Percentiles rank a stretch among this genome's conserved stretches.
Conservation (phyloP, 371 early-diverging fungal species). For the Mucor piriformis region DNA sequence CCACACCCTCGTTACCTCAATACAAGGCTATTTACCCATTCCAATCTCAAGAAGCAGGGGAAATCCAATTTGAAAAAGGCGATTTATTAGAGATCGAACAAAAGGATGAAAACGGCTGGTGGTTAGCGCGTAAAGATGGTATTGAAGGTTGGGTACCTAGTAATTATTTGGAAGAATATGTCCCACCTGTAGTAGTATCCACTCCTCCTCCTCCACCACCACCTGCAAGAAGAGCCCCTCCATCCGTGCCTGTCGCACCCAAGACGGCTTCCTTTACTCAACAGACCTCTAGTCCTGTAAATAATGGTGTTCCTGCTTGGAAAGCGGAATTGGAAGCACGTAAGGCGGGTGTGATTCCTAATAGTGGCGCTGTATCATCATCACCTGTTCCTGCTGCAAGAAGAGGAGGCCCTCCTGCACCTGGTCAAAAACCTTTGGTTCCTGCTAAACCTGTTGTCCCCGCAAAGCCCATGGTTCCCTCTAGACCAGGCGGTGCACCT, state of each 20-base stretch:
- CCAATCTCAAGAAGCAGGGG: constrained; percentile 63
- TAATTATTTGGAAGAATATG: constrained; percentile 74
- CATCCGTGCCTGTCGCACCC: constrained; percentile 17
- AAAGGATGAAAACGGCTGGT: constrained; percentile 87
- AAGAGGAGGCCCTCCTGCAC: constrained; percentile 50
- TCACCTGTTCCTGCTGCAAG: constrained; percentile 50
- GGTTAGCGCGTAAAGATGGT: constrained; percentile 76
- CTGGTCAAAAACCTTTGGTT: constrained; percentile 51
- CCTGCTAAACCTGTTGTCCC: constrained; percentile 48
- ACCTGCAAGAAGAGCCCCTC: constrained; percentile 47
- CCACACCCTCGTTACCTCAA: constrained; percentile 56
- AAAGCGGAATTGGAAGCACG: constrained; percentile 58
- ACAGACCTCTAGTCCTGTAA: not conserved
- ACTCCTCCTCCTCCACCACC: constrained; percentile 56
- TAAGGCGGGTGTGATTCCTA: constrained; percentile 30
- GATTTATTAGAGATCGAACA: constrained; percentile 76
- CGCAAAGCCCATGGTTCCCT: constrained; percentile 54
- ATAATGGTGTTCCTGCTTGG: constrained; percentile 51
- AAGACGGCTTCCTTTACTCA: not conserved
- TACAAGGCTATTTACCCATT: constrained; percentile 82
- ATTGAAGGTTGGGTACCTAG: constrained; percentile 86
- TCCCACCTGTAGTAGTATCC: constrained; percentile 29
- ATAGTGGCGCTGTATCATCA: constrained; percentile 14
- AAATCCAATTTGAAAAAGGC: constrained; percentile 70
- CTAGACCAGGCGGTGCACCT: constrained; percentile 43